These are phyloP conservation scores for Pseudofabraea citricarpa DNA, from an alignment of 2,329 filamentous ascomycete species.

Conservation along the genomic window DNA sequence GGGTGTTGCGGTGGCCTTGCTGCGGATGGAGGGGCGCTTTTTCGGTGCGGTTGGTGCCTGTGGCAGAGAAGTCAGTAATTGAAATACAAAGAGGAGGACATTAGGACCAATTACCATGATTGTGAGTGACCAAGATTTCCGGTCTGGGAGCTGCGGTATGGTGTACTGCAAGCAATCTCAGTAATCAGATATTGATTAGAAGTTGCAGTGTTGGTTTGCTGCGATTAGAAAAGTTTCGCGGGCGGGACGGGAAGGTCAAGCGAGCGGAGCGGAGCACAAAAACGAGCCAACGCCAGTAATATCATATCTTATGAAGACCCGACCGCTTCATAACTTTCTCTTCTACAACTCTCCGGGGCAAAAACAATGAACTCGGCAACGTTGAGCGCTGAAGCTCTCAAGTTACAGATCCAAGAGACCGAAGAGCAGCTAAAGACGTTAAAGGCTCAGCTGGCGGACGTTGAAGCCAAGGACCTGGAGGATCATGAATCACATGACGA, in stretches of 20 bases:
- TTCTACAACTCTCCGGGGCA: constrained; percentile 9
- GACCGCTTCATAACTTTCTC: neutral
- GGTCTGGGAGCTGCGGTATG: too few species aligned
- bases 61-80: too few species aligned
- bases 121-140: too few species aligned
- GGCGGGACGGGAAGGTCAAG: constrained; percentile 7
- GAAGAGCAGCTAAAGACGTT: constrained; percentile 44
- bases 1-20: constrained; percentile 47
- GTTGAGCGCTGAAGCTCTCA: constrained; percentile 33
- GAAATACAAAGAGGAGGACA: too few species aligned
- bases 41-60: constrained; percentile 40
- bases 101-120: constrained; percentile 15
- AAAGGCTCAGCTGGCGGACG: constrained; percentile 36
- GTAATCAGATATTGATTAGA: neutral
- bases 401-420: constrained; percentile 39
- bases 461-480: constrained; percentile 14
- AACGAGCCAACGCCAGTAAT: too few species aligned
- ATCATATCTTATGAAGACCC: too few species aligned
- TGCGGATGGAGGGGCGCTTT: constrained; percentile 52
- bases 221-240: neutral
- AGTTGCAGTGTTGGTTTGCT: too few species aligned
- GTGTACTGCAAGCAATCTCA: too few species aligned
- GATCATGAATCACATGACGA: constrained; percentile 10
- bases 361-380: constrained; percentile 32
- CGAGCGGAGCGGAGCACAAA: too few species aligned